These are phyloP conservation scores for Gossypium gossypioides DNA, from an alignment of 441 rosid species.

Conservation along the genomic window DNA sequence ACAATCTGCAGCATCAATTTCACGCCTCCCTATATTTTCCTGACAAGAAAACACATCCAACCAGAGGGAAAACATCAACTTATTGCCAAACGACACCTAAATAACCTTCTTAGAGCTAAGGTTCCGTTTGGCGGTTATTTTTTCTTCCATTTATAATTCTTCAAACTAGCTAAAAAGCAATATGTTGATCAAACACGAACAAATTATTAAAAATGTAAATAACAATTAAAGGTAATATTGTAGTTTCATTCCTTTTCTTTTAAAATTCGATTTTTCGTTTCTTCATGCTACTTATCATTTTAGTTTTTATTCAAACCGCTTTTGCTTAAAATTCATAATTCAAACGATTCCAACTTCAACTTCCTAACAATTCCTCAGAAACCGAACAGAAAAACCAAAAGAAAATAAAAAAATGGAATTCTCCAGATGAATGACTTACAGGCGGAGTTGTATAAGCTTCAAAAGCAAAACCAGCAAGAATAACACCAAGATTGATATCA, in stretches of 20 bases:
- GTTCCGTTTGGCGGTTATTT: not conserved
- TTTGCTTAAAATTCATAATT: not conserved
- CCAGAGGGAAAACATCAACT: not conserved
- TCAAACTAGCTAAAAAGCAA: not conserved
- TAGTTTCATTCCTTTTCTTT: not conserved
- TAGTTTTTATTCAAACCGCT: not conserved
- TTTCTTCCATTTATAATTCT: not conserved
- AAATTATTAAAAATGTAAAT: not conserved
- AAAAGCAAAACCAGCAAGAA: slow-evolving; percentile 90
- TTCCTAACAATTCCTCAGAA: not conserved
- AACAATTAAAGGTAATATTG: not conserved
- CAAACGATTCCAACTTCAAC: not conserved
- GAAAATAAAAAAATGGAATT: not conserved
- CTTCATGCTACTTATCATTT: not conserved
- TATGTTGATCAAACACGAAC: not conserved
- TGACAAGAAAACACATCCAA: slow-evolving; percentile 20
- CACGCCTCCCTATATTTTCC: slow-evolving; percentile 58
- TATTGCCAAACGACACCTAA: not conserved
- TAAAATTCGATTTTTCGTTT: not conserved
- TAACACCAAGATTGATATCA: slow-evolving; percentile 81
- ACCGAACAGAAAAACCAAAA: not conserved
- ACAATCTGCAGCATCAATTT: slow-evolving; percentile 77
- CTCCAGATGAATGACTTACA: slow-evolving; percentile 25
- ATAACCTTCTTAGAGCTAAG: not conserved
- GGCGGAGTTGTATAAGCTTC: slow-evolving; percentile 71